Evolutionary conservation across 2,329 filamentous ascomycete genomes (phyloP).

Genomic region (Arthrobotrys iridis): DNA sequence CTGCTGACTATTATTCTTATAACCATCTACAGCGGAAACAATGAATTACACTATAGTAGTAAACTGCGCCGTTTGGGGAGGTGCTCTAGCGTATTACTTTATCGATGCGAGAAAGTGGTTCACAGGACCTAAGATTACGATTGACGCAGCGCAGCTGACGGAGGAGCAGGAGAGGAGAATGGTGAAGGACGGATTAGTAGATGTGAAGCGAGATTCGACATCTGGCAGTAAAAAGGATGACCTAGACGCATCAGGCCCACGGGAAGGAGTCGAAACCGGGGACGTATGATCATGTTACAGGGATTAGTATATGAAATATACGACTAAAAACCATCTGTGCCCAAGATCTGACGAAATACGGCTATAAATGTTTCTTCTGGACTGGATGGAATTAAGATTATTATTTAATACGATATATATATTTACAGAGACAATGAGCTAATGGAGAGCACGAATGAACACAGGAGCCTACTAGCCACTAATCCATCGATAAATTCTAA

Average conservation of each 20-base stretch:
- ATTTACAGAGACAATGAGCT: too few relatives aligned
- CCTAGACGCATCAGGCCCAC: background rate
- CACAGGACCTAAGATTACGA: slow-evolving; percentile 69
- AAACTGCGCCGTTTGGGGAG: slow-evolving; percentile 70
- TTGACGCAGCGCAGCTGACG: slow-evolving; percentile 60
- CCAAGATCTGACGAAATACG: too few relatives aligned
- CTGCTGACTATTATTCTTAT: background rate
- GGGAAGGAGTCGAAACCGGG: background rate
- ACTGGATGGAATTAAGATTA: too few relatives aligned
- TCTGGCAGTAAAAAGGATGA: background rate
- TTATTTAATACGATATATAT: too few relatives aligned
- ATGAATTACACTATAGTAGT: slow-evolving; percentile 75
- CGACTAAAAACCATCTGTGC: too few relatives aligned
- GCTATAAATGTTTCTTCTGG: too few relatives aligned
- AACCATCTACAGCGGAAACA: slow-evolving; percentile 56
- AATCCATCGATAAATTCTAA: too few relatives aligned
- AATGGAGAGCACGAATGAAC: too few relatives aligned
- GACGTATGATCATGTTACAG: background rate
- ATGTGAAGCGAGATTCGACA: slow-evolving; percentile 42
- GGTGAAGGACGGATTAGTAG: slow-evolving; percentile 57
- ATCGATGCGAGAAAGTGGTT: slow-evolving; percentile 70
- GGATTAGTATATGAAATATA: too few relatives aligned
- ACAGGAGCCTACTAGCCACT: too few relatives aligned
- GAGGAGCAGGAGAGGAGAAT: slow-evolving; percentile 56
- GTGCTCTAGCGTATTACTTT: slow-evolving; percentile 68